A percentile compares a stretch with the other conserved stretches of the same genome.
These are phyloP conservation scores for Termitomyces heimii DNA, from an alignment of 768 basidiomycete genomes.

Conservation along the genomic window DNA sequence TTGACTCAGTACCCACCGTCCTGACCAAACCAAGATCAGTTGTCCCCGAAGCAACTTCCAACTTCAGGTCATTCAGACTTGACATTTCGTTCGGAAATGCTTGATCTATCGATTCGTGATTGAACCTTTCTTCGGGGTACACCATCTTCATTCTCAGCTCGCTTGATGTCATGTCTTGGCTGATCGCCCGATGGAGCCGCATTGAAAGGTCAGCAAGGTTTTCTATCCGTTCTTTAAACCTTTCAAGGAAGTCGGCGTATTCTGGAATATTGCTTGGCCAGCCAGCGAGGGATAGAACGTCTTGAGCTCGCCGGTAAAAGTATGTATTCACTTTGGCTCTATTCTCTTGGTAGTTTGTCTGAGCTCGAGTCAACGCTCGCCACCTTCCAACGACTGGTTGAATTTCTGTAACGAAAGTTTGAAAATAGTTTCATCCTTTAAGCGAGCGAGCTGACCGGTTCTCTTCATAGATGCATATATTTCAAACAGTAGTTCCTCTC, in stretches of 20 bases:
- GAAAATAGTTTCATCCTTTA: background rate
- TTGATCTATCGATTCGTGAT: slow-evolving; percentile 7
- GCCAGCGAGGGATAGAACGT: slow-evolving; percentile 11
- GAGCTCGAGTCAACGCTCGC: slow-evolving; percentile 11
- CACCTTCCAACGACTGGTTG: slow-evolving; percentile 13
- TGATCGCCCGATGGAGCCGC: slow-evolving; percentile 5
- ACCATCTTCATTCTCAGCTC: slow-evolving; percentile 5
- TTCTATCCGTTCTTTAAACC: slow-evolving; percentile 1
- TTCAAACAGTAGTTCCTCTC: slow-evolving; percentile 4
- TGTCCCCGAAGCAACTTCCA: slow-evolving; percentile 1
- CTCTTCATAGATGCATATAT: slow-evolving; percentile 11
- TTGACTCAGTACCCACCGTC: background rate
- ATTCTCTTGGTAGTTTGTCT: slow-evolving; percentile 5
- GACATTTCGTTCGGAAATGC: slow-evolving; percentile 9
- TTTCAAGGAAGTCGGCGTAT: background rate
- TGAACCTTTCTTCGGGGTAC: slow-evolving; percentile 3
- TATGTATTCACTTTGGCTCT: slow-evolving; percentile 1
- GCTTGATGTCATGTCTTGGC: slow-evolving; percentile 8
- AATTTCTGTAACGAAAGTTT: slow-evolving; percentile 1
- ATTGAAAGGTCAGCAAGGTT: slow-evolving; percentile 1
- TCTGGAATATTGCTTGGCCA: slow-evolving; percentile 8
- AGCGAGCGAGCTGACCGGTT: slow-evolving; percentile 3
- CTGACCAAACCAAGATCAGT: slow-evolving; percentile 12
- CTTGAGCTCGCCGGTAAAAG: slow-evolving; percentile 1
- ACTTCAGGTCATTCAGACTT: background rate